phyloP scores from a whole-genome alignment of 257 asterid species.

The Mentha longifolia region DNA sequence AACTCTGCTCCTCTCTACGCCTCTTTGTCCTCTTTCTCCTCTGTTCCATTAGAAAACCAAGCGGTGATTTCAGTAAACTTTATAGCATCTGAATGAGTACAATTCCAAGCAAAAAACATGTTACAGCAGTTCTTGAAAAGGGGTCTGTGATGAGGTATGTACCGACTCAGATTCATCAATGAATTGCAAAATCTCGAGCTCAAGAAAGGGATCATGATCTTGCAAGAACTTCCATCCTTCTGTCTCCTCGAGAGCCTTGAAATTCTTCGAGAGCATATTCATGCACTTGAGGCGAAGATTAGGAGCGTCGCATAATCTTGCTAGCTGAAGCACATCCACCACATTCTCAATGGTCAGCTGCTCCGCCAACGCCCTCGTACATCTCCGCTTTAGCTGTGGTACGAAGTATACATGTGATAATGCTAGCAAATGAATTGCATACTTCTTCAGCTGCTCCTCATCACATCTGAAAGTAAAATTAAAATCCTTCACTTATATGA shows the following conservation, averaged over 20 bases:
- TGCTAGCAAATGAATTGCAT: slow-evolving; percentile 73
- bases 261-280: slow-evolving; percentile 57
- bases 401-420: slow-evolving; percentile 72
- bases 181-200: slow-evolving; percentile 79
- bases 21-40: slow-evolving; percentile 66
- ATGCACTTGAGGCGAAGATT: slow-evolving; percentile 69
- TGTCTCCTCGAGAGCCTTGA: slow-evolving; percentile 64
- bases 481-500: slow-evolving; percentile 18
- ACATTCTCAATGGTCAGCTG: slow-evolving; percentile 57
- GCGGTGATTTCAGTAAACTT: slow-evolving; percentile 15
- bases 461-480: slow-evolving; percentile 53
- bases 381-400: slow-evolving; percentile 75
- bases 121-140: not conserved
- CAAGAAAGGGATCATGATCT: slow-evolving; percentile 74
- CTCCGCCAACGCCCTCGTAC: slow-evolving; percentile 55
- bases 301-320: slow-evolving; percentile 81
- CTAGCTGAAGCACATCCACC: slow-evolving; percentile 81
- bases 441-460: slow-evolving; percentile 71
- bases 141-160: slow-evolving; percentile 9
- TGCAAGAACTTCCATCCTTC: slow-evolving; percentile 91
- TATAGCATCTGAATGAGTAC: not conserved
- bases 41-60: slow-evolving; percentile 38
- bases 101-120: not conserved
- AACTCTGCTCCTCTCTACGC: slow-evolving; percentile 54
- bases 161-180: slow-evolving; percentile 80